A percentile compares a stretch with the other conserved stretches of the same genome.
Evolutionary conservation across 306 rosid genomes (phyloP).

Genomic region (Astragalus glycyphyllos): DNA sequence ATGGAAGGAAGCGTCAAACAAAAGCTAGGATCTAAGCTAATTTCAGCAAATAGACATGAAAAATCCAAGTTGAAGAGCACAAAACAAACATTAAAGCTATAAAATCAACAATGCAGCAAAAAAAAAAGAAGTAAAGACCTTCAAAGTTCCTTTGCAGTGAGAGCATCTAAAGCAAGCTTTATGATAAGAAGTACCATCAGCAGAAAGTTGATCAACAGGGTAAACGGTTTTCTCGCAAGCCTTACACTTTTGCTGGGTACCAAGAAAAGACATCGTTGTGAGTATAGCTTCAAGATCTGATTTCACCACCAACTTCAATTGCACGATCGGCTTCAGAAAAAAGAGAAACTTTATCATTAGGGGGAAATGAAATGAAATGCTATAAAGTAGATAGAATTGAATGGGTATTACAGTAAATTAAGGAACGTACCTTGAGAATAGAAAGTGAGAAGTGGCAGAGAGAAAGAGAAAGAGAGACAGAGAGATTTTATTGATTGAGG

Average conservation of each 20-base stretch:
- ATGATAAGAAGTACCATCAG: conserved; percentile 87
- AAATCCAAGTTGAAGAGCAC: neutral
- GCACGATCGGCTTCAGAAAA: conserved; percentile 44
- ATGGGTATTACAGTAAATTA: neutral
- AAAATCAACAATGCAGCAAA: conserved; percentile 37
- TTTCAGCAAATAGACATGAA: neutral
- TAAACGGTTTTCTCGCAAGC: conserved; percentile 94
- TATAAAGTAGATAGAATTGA: conserved; percentile 19
- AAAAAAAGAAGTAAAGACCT: conserved; percentile 53
- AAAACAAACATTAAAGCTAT: conserved; percentile 5
- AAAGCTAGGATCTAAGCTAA: conserved; percentile 43
- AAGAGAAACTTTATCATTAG: neutral
- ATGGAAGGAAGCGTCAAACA: conserved; percentile 12
- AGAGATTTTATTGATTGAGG: neutral
- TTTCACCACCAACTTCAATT: conserved; percentile 40
- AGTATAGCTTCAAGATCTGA: conserved; percentile 62
- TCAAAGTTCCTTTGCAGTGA: conserved; percentile 96
- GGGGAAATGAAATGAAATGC: conserved; percentile 16
- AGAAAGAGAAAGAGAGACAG: conserved; percentile 6
- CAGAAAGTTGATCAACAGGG: conserved; percentile 90
- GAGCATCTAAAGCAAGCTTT: conserved; percentile 95
- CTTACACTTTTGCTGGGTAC: conserved; percentile 94
- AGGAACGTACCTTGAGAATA: conserved; percentile 47
- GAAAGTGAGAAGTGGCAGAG: conserved; percentile 43
- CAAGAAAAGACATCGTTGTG: conserved; percentile 75